Conservation (phyloP, 345 rosid species). For the Hevea brasiliensis region DNA sequence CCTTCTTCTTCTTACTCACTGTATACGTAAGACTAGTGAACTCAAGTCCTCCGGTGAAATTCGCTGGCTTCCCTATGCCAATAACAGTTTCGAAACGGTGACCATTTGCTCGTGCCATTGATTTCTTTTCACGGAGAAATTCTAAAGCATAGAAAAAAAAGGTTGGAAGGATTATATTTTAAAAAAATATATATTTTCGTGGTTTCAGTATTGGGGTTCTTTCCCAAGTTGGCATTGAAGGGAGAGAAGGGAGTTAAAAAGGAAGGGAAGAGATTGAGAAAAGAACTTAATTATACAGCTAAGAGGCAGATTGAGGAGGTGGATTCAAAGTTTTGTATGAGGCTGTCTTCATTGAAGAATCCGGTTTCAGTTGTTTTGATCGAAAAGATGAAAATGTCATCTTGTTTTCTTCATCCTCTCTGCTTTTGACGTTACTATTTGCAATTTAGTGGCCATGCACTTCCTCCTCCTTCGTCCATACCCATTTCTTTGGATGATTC, state of each 20-base stretch:
- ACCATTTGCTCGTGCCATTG: constrained; percentile 33
- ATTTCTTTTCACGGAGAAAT: not conserved
- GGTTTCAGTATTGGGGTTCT: not conserved
- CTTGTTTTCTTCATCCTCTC: constrained; percentile 16
- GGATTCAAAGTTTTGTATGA: constrained; percentile 23
- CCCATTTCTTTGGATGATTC: not conserved
- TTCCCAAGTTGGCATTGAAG: constrained; percentile 16
- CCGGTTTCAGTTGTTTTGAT: constrained; percentile 23
- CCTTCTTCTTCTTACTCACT: constrained; percentile 39
- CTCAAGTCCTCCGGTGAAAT: constrained; percentile 54
- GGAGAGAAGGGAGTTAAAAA: constrained; percentile 22
- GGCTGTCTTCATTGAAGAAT: constrained; percentile 37
- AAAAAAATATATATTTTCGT: too few species aligned
- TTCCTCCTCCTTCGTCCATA: not conserved
- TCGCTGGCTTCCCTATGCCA: constrained; percentile 37
- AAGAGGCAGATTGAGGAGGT: constrained; percentile 30
- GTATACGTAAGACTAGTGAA: constrained; percentile 53
- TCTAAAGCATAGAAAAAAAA: constrained; percentile 6
- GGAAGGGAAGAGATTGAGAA: constrained; percentile 1
- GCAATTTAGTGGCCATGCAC: not conserved
- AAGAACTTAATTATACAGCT: constrained; percentile 22
- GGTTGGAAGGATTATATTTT: too few species aligned
- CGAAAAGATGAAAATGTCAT: constrained; percentile 13
- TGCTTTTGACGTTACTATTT: not conserved
- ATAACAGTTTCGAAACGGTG: constrained; percentile 36